These are phyloP conservation scores for Zygosaccharomyces kombuchaensis DNA, from an alignment of 805 yeast genomes.

Conservation along the genomic window DNA sequence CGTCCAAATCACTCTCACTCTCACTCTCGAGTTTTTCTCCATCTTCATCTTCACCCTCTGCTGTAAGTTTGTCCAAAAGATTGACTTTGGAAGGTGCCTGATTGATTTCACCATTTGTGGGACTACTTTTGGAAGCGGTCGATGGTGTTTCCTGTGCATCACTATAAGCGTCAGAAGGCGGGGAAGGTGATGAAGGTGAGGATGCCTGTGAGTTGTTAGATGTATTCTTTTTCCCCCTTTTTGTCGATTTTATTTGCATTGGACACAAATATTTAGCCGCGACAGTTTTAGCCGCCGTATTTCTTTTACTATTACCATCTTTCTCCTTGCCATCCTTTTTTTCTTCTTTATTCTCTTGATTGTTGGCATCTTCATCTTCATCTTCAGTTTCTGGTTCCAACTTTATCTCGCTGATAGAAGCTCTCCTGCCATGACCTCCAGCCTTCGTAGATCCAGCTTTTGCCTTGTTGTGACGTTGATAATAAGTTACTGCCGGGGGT, in stretches of 20 bases:
- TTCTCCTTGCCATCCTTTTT: slow-evolving; percentile 8
- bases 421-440: not conserved
- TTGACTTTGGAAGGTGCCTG: not conserved
- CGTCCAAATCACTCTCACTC: not conserved
- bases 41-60: slow-evolving; percentile 13
- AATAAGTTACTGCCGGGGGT: slow-evolving; percentile 6
- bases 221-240: not conserved
- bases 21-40: not conserved
- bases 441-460: not conserved
- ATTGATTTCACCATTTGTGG: not conserved
- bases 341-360: not conserved
- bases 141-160: slow-evolving; percentile 12
- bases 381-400: slow-evolving; percentile 9
- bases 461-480: not conserved
- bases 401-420: slow-evolving; percentile 9
- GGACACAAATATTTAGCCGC: not conserved
- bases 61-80: not conserved
- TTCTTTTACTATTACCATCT: not conserved
- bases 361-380: slow-evolving; percentile 7
- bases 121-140: not conserved
- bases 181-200: slow-evolving; percentile 10
- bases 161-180: slow-evolving; percentile 10
- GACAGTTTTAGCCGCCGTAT: not conserved
- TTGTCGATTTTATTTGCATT: not conserved
- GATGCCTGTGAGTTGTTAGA: not conserved